Conservation (phyloP, 768 basidiomycete species). For the Roridomyces roridus region DNA sequence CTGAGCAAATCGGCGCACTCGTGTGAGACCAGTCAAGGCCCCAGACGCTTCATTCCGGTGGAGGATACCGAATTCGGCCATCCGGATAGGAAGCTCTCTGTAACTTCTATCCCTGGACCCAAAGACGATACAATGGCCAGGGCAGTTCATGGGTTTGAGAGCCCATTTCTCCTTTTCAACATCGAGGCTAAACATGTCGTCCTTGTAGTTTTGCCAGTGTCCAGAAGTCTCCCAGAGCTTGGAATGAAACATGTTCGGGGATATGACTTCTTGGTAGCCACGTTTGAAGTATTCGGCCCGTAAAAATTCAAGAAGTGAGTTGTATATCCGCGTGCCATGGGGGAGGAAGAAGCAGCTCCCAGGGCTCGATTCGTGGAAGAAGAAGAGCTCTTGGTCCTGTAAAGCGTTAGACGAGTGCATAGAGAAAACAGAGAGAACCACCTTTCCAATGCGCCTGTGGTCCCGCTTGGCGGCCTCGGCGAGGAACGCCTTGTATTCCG, state of each 20-base stretch:
- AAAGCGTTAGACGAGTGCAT: slow-evolving; percentile 7
- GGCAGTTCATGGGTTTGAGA: slow-evolving; percentile 99
- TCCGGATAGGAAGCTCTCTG: slow-evolving; percentile 93
- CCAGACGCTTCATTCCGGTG: slow-evolving; percentile 97
- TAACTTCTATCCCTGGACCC: slow-evolving; percentile 93
- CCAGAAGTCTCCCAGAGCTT: slow-evolving; percentile 99
- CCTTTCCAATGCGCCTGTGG: slow-evolving; percentile 94
- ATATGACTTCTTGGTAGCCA: slow-evolving; percentile 97
- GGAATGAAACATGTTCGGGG: slow-evolving; percentile 96
- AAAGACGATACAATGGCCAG: slow-evolving; percentile 95
- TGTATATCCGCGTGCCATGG: slow-evolving; percentile 96
- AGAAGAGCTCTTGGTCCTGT: slow-evolving; percentile 95
- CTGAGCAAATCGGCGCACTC: slow-evolving; percentile 94
- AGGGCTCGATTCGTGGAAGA: slow-evolving; percentile 97
- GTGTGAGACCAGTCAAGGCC: slow-evolving; percentile 89
- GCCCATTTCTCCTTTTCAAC: slow-evolving; percentile 97
- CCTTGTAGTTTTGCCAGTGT: slow-evolving; percentile 97
- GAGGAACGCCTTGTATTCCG: slow-evolving; percentile 94
- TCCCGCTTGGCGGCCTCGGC: slow-evolving; percentile 98
- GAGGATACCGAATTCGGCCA: slow-evolving; percentile 98
- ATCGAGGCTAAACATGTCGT: slow-evolving; percentile 96
- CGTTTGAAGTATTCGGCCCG: slow-evolving; percentile 94
- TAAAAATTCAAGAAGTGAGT: slow-evolving; percentile 89
- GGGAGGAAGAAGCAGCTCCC: slow-evolving; percentile 97
- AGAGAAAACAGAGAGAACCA: slow-evolving; percentile 29